These are phyloP conservation scores for Coccomyxa sp. DNA, from an alignment of 139 green algal genomes.

Conservation along the genomic window DNA sequence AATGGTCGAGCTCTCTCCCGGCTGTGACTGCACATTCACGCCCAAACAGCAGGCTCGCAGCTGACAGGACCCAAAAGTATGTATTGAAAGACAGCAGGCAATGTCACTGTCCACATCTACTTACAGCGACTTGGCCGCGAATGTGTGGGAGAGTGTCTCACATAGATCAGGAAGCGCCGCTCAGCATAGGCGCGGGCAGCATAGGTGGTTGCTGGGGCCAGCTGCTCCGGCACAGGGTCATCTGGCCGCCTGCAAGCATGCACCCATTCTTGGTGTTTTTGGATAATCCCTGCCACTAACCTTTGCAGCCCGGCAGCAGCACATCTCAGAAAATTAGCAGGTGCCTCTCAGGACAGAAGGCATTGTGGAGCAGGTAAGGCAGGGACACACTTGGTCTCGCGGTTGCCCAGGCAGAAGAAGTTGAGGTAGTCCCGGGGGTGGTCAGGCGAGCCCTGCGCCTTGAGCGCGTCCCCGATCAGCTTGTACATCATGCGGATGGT, in stretches of 20 bases:
- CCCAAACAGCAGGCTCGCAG: too few species aligned
- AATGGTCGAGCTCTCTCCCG: too few species aligned
- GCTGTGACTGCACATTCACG: too few species aligned
- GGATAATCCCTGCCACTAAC: background rate
- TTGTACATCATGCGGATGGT: slow-evolving; percentile 60
- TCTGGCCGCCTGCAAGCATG: background rate
- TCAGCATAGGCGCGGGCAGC: background rate
- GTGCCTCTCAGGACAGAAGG: background rate
- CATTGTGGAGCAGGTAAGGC: background rate
- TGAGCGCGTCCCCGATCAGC: slow-evolving; percentile 23
- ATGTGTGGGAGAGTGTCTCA: slow-evolving; percentile 1
- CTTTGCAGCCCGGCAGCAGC: background rate
- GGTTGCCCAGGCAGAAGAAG: slow-evolving; percentile 60
- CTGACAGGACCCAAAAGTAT: too few species aligned
- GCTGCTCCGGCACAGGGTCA: background rate
- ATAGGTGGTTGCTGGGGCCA: background rate
- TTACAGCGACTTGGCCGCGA: too few species aligned
- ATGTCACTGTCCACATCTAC: too few species aligned
- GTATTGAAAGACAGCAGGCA: too few species aligned
- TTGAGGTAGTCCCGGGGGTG: slow-evolving; percentile 58
- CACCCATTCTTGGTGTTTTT: background rate
- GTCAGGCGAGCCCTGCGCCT: background rate
- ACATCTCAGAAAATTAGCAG: background rate
- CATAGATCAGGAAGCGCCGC: slow-evolving; percentile 57
- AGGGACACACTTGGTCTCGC: background rate